Evolutionary conservation across 2,329 filamentous ascomycete genomes (phyloP).

Genomic region (Cercospora sojina): DNA sequence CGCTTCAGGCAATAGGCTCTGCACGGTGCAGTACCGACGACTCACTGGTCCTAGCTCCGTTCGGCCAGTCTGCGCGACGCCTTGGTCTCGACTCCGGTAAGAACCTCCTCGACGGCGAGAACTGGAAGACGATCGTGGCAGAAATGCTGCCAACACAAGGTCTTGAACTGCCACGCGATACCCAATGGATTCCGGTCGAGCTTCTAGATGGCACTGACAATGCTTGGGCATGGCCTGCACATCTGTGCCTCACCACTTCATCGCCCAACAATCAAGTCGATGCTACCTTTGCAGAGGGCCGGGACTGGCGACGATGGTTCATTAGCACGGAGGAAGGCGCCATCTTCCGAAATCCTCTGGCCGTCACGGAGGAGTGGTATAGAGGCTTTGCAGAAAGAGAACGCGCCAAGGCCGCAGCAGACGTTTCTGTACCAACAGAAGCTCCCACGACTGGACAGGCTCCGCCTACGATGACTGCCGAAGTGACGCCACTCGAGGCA

Average conservation of each 20-base stretch:
- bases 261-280: not conserved
- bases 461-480: slow-evolving; percentile 1
- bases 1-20: slow-evolving; percentile 11
- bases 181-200: slow-evolving; percentile 19
- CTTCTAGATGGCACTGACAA: slow-evolving; percentile 1
- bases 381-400: slow-evolving; percentile 23
- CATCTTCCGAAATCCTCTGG: slow-evolving; percentile 37
- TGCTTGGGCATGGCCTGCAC: slow-evolving; percentile 29
- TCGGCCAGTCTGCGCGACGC: slow-evolving; percentile 14
- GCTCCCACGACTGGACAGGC: not conserved
- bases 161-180: slow-evolving; percentile 19
- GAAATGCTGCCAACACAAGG: slow-evolving; percentile 16
- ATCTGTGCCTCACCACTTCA: slow-evolving; percentile 25
- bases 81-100: not conserved
- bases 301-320: slow-evolving; percentile 32
- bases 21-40: not conserved
- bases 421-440: not conserved
- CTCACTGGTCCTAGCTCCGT: slow-evolving; percentile 20
- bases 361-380: slow-evolving; percentile 35
- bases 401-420: slow-evolving; percentile 15
- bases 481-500: not conserved
- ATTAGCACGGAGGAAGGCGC: slow-evolving; percentile 15
- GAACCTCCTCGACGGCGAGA: not conserved
- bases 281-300: slow-evolving; percentile 2
- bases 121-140: slow-evolving; percentile 18